phyloP scores from a whole-genome alignment of 2,329 filamentous ascomycete genomes.

The Alternaria solani region DNA sequence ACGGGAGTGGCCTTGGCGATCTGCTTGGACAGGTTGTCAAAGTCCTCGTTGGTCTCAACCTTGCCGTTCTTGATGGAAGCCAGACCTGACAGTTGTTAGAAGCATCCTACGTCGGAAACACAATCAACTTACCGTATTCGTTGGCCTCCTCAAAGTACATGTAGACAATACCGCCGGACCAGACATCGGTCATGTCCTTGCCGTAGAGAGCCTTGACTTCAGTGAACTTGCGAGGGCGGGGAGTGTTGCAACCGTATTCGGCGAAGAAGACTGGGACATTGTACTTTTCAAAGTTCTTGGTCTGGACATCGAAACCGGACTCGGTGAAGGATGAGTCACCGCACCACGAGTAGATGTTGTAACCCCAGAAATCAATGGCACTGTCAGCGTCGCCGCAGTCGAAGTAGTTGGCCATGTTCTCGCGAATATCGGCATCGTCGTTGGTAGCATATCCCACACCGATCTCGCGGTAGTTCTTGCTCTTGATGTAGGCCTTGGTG shows the following conservation, averaged over 20 bases:
- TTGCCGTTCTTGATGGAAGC: constrained; percentile 65
- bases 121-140: constrained; percentile 73
- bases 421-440: constrained; percentile 85
- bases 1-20: constrained; percentile 73
- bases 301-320: constrained; percentile 84
- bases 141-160: constrained; percentile 96
- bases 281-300: constrained; percentile 86
- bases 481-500: constrained; percentile 91
- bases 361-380: constrained; percentile 96
- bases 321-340: constrained; percentile 77
- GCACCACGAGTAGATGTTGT: constrained; percentile 99
- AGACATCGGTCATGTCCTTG: constrained; percentile 80
- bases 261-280: constrained; percentile 97
- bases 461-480: constrained; percentile 76
- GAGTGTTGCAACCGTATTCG: constrained; percentile 93
- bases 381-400: constrained; percentile 75
- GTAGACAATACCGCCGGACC: constrained; percentile 97
- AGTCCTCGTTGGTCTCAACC: constrained; percentile 68
- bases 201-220: constrained; percentile 86
- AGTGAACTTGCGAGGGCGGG: constrained; percentile 77
- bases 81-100: constrained; percentile 61
- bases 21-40: constrained; percentile 70
- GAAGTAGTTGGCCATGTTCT: constrained; percentile 88
- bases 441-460: constrained; percentile 97
- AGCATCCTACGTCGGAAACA: neutral